A percentile compares a stretch with the other conserved stretches of the same genome.
phyloP scores from a whole-genome alignment of 345 rosid genomes.

The Fremontodendron californicum region DNA sequence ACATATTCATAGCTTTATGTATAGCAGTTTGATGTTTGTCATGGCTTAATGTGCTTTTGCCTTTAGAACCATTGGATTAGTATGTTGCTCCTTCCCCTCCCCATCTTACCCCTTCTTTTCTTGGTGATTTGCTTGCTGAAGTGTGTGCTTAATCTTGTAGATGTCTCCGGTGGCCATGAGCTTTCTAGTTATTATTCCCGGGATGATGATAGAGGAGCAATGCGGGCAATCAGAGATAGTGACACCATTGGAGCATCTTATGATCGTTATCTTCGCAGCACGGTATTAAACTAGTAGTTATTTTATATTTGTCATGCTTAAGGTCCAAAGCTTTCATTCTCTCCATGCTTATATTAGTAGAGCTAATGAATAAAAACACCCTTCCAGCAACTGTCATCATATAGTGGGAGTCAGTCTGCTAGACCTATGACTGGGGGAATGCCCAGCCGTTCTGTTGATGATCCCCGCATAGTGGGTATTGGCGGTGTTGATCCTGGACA shows the following conservation, averaged over 20 bases:
- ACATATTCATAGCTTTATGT: neutral
- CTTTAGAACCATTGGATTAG: neutral
- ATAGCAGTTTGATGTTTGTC: neutral
- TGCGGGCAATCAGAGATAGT: conserved; percentile 43
- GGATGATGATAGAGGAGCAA: conserved; percentile 48
- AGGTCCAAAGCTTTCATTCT: neutral
- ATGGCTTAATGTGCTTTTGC: neutral
- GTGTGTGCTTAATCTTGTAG: conserved; percentile 29
- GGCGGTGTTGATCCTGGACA: conserved; percentile 38
- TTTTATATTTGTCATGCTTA: neutral
- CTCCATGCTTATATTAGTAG: neutral
- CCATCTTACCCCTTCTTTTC: neutral
- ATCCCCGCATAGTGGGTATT: conserved; percentile 31
- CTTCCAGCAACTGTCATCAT: conserved; percentile 49
- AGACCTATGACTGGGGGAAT: conserved; percentile 37
- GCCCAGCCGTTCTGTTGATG: conserved; percentile 38
- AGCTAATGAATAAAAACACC: conserved; percentile 5
- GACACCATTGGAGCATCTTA: conserved; percentile 57
- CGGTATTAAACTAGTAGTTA: conserved; percentile 26
- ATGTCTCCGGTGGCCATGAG: conserved; percentile 40
- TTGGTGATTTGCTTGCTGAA: conserved; percentile 13
- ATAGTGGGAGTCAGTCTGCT: conserved; percentile 44
- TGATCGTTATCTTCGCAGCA: conserved; percentile 52
- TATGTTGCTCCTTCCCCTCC: neutral
- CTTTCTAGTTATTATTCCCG: conserved; percentile 38